These are phyloP conservation scores for Claviceps paspali DNA, from an alignment of 2,329 filamentous ascomycete species.

Conservation along the genomic window DNA sequence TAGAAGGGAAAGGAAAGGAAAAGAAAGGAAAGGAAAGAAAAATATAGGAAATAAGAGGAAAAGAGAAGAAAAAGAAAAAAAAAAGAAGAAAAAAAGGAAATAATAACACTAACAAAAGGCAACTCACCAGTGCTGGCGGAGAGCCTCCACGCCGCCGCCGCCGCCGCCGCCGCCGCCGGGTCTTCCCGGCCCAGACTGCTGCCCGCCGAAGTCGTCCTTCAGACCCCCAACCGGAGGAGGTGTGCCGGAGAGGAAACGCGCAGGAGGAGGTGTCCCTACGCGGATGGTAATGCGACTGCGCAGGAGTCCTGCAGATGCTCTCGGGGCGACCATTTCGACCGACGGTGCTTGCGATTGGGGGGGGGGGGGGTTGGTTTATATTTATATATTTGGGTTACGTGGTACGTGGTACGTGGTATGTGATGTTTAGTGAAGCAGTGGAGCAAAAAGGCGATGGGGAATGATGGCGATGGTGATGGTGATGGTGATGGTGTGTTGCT, in stretches of 20 bases:
- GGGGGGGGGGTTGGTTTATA: too few relatives aligned
- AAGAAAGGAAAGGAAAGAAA: too few relatives aligned
- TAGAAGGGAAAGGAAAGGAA: too few relatives aligned
- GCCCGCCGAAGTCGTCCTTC: slow-evolving; percentile 17
- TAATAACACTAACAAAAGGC: background rate
- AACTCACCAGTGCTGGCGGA: slow-evolving; percentile 18
- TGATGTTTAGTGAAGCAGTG: too few relatives aligned
- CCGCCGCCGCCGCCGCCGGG: too few relatives aligned
- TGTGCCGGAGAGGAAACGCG: slow-evolving; percentile 4
- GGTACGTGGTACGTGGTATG: background rate
- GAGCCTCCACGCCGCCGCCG: slow-evolving; percentile 15
- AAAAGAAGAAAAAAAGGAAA: too few relatives aligned
- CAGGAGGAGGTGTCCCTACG: background rate
- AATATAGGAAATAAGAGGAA: too few relatives aligned
- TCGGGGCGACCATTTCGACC: background rate
- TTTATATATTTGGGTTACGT: background rate
- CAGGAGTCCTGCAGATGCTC: background rate
- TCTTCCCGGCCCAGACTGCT: slow-evolving; percentile 13
- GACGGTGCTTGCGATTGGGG: too few relatives aligned
- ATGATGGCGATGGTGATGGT: too few relatives aligned
- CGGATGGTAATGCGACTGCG: slow-evolving; percentile 3
- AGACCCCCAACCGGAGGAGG: background rate
- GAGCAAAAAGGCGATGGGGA: too few relatives aligned
- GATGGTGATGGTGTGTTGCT: too few relatives aligned
- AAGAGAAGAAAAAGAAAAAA: too few relatives aligned